phyloP scores from a whole-genome alignment of 1,284 basidiomycete genomes.

The Peniophora sp. region DNA sequence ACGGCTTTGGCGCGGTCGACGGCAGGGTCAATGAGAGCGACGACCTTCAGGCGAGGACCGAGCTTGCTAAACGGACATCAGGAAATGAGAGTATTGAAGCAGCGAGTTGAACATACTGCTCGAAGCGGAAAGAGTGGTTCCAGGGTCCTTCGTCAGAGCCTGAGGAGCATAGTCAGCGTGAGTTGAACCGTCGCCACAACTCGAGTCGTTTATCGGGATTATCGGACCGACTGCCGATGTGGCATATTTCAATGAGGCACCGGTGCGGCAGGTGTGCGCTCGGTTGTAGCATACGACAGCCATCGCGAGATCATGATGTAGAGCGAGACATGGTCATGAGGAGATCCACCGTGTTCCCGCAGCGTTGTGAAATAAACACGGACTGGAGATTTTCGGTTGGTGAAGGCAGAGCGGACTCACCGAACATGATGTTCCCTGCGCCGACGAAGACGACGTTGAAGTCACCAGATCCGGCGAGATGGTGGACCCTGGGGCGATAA shows the following conservation, averaged over 20 bases:
- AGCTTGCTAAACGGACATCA: conserved; percentile 65
- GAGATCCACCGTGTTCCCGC: too few relatives aligned
- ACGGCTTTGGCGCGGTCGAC: conserved; percentile 75
- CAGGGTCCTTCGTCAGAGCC: conserved; percentile 83
- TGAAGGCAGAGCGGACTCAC: conserved; percentile 28
- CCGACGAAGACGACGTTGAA: conserved; percentile 92
- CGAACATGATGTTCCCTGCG: conserved; percentile 94
- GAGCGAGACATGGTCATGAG: too few relatives aligned
- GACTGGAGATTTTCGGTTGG: too few relatives aligned
- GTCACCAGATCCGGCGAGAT: conserved; percentile 51
- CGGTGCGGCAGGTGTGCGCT: neutral
- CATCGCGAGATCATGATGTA: too few relatives aligned
- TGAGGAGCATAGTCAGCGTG: conserved; percentile 19
- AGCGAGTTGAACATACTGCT: conserved; percentile 51
- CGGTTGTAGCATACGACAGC: too few relatives aligned
- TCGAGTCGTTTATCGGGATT: too few relatives aligned
- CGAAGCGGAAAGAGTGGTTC: conserved; percentile 94
- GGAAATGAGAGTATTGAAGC: conserved; percentile 7
- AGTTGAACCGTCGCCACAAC: neutral
- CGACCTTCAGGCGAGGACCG: conserved; percentile 91
- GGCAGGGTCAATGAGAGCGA: conserved; percentile 90
- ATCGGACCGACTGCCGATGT: neutral
- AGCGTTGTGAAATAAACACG: too few relatives aligned
- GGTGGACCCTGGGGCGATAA: conserved; percentile 34
- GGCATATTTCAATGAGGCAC: neutral